Percentiles rank a stretch among this genome's conserved stretches.
phyloP scores from a whole-genome alignment of 2,329 filamentous ascomycete species.

The Penicillium brevicompactum region DNA sequence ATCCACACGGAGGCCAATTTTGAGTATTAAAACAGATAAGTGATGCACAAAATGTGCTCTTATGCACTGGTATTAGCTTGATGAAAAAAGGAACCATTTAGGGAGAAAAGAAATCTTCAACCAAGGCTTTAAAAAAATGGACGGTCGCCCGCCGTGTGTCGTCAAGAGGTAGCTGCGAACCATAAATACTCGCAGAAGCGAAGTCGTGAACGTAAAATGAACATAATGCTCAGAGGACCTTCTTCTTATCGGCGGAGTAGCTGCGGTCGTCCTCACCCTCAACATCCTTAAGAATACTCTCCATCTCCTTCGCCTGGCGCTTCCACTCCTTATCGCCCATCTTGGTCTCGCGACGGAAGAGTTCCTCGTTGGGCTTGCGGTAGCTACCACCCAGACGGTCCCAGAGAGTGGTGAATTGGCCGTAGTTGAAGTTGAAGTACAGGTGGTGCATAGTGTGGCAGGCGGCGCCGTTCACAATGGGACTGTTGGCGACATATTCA shows the following conservation, averaged over 20 bases:
- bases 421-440: constrained; percentile 90
- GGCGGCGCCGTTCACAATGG: constrained; percentile 93
- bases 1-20: not conserved
- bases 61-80: constrained; percentile 15
- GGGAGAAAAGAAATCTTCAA: not conserved
- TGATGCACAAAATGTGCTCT: constrained; percentile 14
- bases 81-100: not conserved
- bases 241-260: constrained; percentile 40
- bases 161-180: constrained; percentile 1
- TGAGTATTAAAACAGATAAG: constrained; percentile 20
- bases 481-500: constrained; percentile 87
- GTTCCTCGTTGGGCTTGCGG: constrained; percentile 78
- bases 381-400: constrained; percentile 87
- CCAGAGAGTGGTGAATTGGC: constrained; percentile 92
- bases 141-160: not conserved
- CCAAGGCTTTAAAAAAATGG: not conserved
- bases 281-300: constrained; percentile 73
- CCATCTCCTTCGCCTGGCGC: constrained; percentile 74
- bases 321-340: constrained; percentile 81
- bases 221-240: constrained; percentile 33
- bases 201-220: constrained; percentile 4
- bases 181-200: not conserved
- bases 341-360: constrained; percentile 83
- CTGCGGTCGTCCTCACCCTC: constrained; percentile 57
- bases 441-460: constrained; percentile 92